Base-by-base conservation (phyloP, 1,284 basidiomycete species). In the Moesziomyces sp. region DNA sequence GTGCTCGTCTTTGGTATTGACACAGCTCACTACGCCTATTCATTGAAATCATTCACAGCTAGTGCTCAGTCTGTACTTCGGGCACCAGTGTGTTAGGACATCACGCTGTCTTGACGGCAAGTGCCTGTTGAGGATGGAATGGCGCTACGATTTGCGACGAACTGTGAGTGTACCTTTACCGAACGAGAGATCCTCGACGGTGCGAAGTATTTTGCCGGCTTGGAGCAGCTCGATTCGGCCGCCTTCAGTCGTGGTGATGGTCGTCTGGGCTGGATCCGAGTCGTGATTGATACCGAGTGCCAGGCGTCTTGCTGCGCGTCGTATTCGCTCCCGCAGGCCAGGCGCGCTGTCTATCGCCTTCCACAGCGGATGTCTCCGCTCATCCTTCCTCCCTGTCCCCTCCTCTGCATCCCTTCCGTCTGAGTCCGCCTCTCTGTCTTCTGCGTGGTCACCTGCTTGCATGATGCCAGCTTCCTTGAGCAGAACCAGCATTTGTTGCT, bases 301-400 rank as follows among this genome's bases (percentile, higher is more conserved):
- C 1, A 77, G 58, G 19, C 75, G 54, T 21, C 75, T 28, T 3
- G 75, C 75, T 24, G 75, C 75, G 35, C 75, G 34, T 28, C 73
- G 43, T 1, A 73, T 48, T 0, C 69, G 48, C 47, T 75, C 75
- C 18, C 68, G 46, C 6, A 68, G 16, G 2, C 75, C 75, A 2
- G 75, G 66, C 24, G 67, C 52, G 18, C 59, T 66, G 49, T 75
- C 63, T 1, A 77, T 23, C 1, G 58, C 56, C 28, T 54, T 60
- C 58, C 63, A 75, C 5, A 75, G 46, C 6, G 52, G 55, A 53
- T 70, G 60, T 10, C 2, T 0, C 5, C 14, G 10, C 16, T 14
- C 18, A 5, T n/a, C n/a, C 24, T 8, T 5, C 38, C 0, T 23
- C 1, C 21, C 3, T 7, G 23, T 44, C 19, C 7, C n/a, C 8